Evolutionary conservation across 768 basidiomycete genomes (phyloP).

Genomic region (Mycena galericulata): DNA sequence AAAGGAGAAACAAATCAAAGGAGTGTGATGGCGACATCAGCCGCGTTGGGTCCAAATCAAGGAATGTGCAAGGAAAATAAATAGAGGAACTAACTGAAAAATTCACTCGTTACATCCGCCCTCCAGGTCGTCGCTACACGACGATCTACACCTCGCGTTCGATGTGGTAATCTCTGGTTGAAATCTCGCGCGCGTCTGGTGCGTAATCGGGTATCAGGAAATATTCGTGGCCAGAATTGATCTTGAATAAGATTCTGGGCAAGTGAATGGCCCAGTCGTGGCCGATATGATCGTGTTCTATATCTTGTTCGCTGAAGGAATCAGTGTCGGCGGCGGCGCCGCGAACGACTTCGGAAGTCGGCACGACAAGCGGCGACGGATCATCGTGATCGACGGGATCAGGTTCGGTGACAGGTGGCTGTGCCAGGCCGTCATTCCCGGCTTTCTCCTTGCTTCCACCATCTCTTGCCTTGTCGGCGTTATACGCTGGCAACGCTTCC

Average conservation of each 20-base stretch:
- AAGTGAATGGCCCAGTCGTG: not conserved
- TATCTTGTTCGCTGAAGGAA: no score
- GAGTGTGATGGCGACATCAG: no score
- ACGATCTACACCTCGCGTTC: conserved; percentile 1
- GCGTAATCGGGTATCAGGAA: not conserved
- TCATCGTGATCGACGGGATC: not conserved
- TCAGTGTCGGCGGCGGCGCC: no score
- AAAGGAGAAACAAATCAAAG: no score
- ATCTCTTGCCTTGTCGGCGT: not conserved
- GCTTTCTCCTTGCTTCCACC: no score
- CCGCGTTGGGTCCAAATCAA: no score
- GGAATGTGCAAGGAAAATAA: no score
- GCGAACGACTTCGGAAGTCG: not conserved
- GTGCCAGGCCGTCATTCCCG: no score
- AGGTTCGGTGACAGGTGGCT: no score
- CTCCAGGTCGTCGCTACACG: conserved; percentile 6
- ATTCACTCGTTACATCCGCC: conserved; percentile 4
- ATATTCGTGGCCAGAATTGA: no score
- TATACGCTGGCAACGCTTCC: not conserved
- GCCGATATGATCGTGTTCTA: not conserved
- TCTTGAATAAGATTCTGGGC: not conserved
- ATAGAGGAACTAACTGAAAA: no score
- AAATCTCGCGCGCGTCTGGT: not conserved
- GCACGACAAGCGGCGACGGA: not conserved
- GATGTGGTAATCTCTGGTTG: not conserved